Evolutionary conservation across 2,329 filamentous ascomycete species (phyloP), one percentile per base, ranked within the genome.

Genomic region (Chrysosporium queenslandicum): DNA sequence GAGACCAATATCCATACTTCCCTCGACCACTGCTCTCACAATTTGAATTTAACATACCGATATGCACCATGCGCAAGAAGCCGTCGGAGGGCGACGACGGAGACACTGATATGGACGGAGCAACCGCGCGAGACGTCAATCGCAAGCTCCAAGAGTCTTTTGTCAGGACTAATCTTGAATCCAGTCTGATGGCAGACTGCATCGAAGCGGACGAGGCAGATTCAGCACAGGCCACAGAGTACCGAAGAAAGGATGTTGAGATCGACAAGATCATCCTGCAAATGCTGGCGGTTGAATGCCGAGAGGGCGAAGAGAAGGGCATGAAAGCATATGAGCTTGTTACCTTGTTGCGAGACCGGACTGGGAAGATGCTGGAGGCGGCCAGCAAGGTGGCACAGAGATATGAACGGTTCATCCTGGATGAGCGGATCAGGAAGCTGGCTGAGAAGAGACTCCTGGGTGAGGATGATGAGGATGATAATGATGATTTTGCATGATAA

Each of bases 241-340:
- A 95, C 12, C 77, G 80, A 12, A 77, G 81, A 36, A 77, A 88
- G 52, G 87, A 94, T 67, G 73, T 94, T 41, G 87, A 94, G 41
- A 81, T 94, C 34, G 90, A 98, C 73, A 95, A 95, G 73, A 82
- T 85, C 40, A 74, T 98, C 47, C 74, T 98, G 58, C 89, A 96
- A 72, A 78, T 97, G 66, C 75, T 98, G 63, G 90, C 87, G 2
- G 74, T 85, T 5, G 92, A 97, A 73, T 98, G 92, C 66, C 82
- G 89, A 55, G 87, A 92, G 59, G 88, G 89, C 41, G 92, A 98
- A 67, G 90, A 97, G 57, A 78, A 86, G 27, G 91, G 90, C 4
- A 96, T 96, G 88, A 88, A 91, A 59, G 91, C 91, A 0, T 74
- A 98, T 32, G 94, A 98, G 71, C 79, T 97, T 62, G 92, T 94